A percentile compares a stretch with the other conserved stretches of the same genome.
These are phyloP conservation scores for Crithidia thermophila DNA, from an alignment of 208 protist genomes.

Conservation along the genomic window DNA sequence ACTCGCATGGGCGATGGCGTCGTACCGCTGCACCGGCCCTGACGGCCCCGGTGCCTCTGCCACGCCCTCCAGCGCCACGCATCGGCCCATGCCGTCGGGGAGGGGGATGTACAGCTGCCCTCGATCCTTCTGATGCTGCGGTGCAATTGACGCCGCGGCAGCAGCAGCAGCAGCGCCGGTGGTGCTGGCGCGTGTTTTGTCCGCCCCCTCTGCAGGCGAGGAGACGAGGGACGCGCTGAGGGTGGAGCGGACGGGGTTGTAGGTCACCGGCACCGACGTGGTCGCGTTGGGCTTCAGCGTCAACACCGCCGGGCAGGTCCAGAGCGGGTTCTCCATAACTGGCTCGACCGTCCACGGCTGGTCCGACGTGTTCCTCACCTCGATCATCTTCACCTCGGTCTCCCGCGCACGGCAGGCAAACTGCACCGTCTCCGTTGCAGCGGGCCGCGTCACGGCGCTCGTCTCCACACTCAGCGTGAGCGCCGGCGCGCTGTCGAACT, in stretches of 20 bases:
- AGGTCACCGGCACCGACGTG: conserved; percentile 78
- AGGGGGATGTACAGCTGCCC: conserved; percentile 94
- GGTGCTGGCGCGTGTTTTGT: conserved; percentile 6
- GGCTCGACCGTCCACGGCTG: conserved; percentile 88
- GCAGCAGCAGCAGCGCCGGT: background rate
- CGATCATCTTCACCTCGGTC: conserved; percentile 63
- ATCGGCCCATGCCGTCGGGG: conserved; percentile 87
- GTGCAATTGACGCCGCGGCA: background rate
- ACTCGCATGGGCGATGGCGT: conserved; percentile 29
- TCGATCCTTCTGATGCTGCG: conserved; percentile 41
- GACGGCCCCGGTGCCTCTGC: conserved; percentile 56
- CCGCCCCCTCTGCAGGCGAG: background rate
- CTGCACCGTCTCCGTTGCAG: conserved; percentile 63
- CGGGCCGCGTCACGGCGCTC: conserved; percentile 68
- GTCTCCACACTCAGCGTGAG: conserved; percentile 87
- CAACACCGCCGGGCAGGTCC: conserved; percentile 64
- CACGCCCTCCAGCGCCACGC: conserved; percentile 81
- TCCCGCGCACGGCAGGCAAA: conserved; percentile 88
- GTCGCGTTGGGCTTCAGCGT: conserved; percentile 76
- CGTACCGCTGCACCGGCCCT: conserved; percentile 33
- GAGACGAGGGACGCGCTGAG: background rate
- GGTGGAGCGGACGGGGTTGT: conserved; percentile 87
- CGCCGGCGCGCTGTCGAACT: conserved; percentile 80
- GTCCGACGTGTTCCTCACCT: conserved; percentile 82
- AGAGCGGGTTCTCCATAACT: conserved; percentile 83